These are phyloP conservation scores for Triangularia setosa DNA, from an alignment of 2,329 filamentous ascomycete genomes.

Conservation along the genomic window DNA sequence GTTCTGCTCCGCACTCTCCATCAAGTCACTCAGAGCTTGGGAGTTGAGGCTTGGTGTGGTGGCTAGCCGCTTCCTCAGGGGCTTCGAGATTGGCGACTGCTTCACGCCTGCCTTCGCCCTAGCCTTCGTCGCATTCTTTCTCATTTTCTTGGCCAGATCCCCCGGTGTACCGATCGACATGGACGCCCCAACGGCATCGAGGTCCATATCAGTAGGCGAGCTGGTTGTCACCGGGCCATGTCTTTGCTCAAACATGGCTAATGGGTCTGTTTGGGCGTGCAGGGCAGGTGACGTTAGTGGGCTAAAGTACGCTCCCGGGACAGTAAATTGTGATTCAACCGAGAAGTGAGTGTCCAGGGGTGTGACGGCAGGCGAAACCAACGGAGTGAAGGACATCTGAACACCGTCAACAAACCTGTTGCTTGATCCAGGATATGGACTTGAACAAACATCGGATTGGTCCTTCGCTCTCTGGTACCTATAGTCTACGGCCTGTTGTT, in stretches of 20 bases:
- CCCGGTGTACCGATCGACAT: slow-evolving; percentile 39
- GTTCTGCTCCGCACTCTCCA: slow-evolving; percentile 39
- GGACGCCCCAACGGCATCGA: slow-evolving; percentile 39
- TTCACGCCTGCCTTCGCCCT: slow-evolving; percentile 53
- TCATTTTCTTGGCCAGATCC: slow-evolving; percentile 49
- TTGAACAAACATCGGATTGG: slow-evolving; percentile 57
- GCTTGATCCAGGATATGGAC: slow-evolving; percentile 10
- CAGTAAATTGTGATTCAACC: slow-evolving; percentile 54
- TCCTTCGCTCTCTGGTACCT: slow-evolving; percentile 64
- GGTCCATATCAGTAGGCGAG: slow-evolving; percentile 56
- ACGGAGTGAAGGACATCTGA: slow-evolving; percentile 72
- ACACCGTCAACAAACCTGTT: slow-evolving; percentile 27
- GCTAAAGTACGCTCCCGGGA: slow-evolving; percentile 74
- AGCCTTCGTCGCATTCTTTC: slow-evolving; percentile 52
- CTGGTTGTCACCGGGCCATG: slow-evolving; percentile 44
- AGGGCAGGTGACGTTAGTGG: slow-evolving; percentile 77
- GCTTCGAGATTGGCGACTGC: slow-evolving; percentile 70
- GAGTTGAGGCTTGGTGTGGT: slow-evolving; percentile 55
- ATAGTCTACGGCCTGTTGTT: slow-evolving; percentile 62
- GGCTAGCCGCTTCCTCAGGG: slow-evolving; percentile 51
- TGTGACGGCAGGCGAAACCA: slow-evolving; percentile 80
- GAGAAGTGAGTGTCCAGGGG: slow-evolving; percentile 70
- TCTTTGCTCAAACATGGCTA: slow-evolving; percentile 42
- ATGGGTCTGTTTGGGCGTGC: slow-evolving; percentile 62
- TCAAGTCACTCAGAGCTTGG: slow-evolving; percentile 51